Percentiles rank a stretch among this genome's conserved stretches.
Conservation (phyloP, 805 yeast genomes). For the Saccharomyces mikatae region DNA sequence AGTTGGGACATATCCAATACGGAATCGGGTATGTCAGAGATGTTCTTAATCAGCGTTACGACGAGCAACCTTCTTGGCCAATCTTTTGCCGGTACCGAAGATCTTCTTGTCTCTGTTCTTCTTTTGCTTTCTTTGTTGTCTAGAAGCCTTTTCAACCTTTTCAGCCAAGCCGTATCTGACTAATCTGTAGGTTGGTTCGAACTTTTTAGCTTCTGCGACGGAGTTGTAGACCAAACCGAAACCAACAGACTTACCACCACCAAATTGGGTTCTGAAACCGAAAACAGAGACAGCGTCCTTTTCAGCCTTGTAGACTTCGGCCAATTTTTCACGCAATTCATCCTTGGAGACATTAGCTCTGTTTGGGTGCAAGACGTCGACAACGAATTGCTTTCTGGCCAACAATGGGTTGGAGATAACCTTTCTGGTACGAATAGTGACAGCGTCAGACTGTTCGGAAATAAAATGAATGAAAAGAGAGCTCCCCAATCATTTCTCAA, state of each 20-base stretch:
- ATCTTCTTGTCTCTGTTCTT: slow-evolving; percentile 97
- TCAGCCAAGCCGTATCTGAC: slow-evolving; percentile 94
- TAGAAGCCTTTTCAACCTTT: slow-evolving; percentile 89
- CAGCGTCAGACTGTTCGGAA: slow-evolving; percentile 80
- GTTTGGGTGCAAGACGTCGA: slow-evolving; percentile 98
- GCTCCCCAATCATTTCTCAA: neutral
- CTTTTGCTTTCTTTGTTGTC: slow-evolving; percentile 99
- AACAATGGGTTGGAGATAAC: slow-evolving; percentile 97
- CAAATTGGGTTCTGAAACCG: slow-evolving; percentile 97
- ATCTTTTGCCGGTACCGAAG: slow-evolving; percentile 91
- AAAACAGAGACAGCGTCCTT: slow-evolving; percentile 90
- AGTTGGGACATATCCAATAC: neutral
- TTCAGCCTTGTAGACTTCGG: slow-evolving; percentile 78
- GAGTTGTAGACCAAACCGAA: slow-evolving; percentile 97
- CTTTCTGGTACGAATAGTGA: slow-evolving; percentile 96
- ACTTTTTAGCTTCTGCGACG: slow-evolving; percentile 89
- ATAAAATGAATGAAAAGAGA: slow-evolving; percentile 3
- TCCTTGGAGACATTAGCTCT: slow-evolving; percentile 96
- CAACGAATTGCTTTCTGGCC: slow-evolving; percentile 97
- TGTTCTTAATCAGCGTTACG: slow-evolving; percentile 64
- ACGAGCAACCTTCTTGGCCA: slow-evolving; percentile 81
- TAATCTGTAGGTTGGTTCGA: slow-evolving; percentile 97
- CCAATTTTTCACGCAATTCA: slow-evolving; percentile 88
- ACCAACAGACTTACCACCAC: slow-evolving; percentile 98
- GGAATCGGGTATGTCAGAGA: neutral